A percentile compares a stretch with the other conserved stretches of the same genome.
These are phyloP conservation scores for Fragaria iinumae DNA, from an alignment of 306 rosid genomes.

Conservation along the genomic window DNA sequence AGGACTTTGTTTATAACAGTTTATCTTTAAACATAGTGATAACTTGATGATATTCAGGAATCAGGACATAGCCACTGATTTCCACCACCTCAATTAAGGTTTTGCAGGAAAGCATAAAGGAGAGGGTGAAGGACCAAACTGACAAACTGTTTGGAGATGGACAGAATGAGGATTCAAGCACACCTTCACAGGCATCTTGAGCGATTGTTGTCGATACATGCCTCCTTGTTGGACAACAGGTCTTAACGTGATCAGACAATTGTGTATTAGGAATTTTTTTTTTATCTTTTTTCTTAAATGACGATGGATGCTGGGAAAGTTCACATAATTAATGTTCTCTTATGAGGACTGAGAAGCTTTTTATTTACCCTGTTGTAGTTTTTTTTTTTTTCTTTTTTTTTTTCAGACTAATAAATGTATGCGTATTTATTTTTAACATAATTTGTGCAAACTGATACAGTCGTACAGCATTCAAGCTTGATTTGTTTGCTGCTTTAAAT, in stretches of 20 bases:
- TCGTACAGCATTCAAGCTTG: background rate
- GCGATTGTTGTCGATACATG: conserved; percentile 1
- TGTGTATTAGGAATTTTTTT: background rate
- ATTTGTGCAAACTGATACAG: background rate
- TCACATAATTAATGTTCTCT: background rate
- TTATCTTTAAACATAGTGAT: conserved; percentile 3
- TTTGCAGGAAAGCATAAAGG: conserved; percentile 55
- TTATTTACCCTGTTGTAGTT: background rate
- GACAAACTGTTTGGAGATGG: conserved; percentile 33
- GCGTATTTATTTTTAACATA: background rate
- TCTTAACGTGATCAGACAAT: background rate
- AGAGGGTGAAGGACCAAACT: conserved; percentile 40
- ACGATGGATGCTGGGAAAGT: background rate
- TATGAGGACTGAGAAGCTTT: background rate
- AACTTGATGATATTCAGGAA: background rate
- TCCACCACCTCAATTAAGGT: conserved; percentile 34
- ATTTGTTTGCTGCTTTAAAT: background rate
- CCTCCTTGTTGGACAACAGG: background rate
- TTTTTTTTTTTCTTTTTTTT: no score
- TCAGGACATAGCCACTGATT: conserved; percentile 24
- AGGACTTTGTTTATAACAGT: conserved; percentile 17
- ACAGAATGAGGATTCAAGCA: conserved; percentile 18
- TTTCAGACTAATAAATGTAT: background rate
- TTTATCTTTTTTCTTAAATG: background rate
- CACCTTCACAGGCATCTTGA: conserved; percentile 19